Base-by-base conservation (phyloP, 305 asterid species). In the Solanum aculeatissimum region DNA sequence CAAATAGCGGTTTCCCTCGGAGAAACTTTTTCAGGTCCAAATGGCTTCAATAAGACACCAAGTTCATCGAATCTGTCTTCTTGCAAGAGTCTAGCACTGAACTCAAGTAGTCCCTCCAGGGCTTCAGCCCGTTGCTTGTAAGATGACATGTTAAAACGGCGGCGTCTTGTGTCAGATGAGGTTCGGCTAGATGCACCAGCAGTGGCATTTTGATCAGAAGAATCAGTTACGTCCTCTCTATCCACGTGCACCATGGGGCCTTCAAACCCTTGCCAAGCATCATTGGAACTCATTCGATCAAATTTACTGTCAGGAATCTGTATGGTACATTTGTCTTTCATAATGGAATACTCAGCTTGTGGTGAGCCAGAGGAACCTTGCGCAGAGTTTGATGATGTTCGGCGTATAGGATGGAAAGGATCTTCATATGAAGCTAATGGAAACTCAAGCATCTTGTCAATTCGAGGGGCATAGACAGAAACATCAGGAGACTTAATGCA, bases 1-100 rank as follows among this genome's bases (percentile, higher is more conserved):
- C 99, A 94, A 81, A 95, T 95, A 40, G 99, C 99, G 75, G 99
- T 95, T 92, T 95, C 97, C 90, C 97, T 90, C 5, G 98, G 98
- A 83, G 99, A 95, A 78, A 92, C 99, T 88, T 95, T 95, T 69
- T 93, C 97, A 6, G 94, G 97, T 74, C 98, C 98, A 85, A 95
- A 94, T 74, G 99, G 99, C 92, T 92, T 92, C 78, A 95, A 83
- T 84, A 95, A 86, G 72, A 95, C 99, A 25, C 92, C 95, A 45
- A 95, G 99, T 85, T 95, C 99, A 66, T 95, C 98, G 69, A 92
- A 89, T 84, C 98, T 92, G 69, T 94, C 94, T 62, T 93, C 94
- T 77, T 91, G 95, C 89, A 95, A 85, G 89, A 95, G 85, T 87
- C 96, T 92, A 42, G 99, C 97, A 87, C 98, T 94, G 86, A 95